A percentile compares a stretch with the other conserved stretches of the same genome.
These are phyloP conservation scores for Massariosphaeria phaeospora DNA, from an alignment of 495 filamentous ascomycete species.

Conservation along the genomic window DNA sequence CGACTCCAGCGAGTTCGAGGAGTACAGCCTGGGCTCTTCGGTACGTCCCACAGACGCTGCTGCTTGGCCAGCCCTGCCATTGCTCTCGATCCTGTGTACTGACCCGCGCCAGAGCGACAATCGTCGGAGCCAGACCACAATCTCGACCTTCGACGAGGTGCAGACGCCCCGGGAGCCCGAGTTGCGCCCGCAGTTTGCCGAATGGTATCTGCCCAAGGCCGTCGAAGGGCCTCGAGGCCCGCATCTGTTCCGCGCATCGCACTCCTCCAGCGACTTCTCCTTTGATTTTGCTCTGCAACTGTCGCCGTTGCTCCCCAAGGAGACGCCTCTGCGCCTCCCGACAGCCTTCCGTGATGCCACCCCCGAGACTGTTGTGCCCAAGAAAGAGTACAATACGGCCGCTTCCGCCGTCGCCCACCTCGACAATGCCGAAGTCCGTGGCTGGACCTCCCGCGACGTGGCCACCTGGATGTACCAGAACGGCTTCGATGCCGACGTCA, in stretches of 20 bases:
- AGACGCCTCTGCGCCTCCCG: slow-evolving; percentile 33
- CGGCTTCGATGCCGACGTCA: slow-evolving; percentile 63
- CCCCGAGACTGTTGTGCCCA: slow-evolving; percentile 35
- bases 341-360: slow-evolving; percentile 34
- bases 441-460: slow-evolving; percentile 71
- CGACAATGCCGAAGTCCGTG: slow-evolving; percentile 52
- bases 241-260: slow-evolving; percentile 71
- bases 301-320: slow-evolving; percentile 53
- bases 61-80: too few relatives aligned
- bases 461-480: slow-evolving; percentile 70
- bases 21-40: slow-evolving; percentile 60
- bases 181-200: slow-evolving; percentile 44
- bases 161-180: slow-evolving; percentile 53
- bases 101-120: slow-evolving; percentile 36
- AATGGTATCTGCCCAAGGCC: slow-evolving; percentile 47
- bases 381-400: slow-evolving; percentile 38
- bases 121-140: slow-evolving; percentile 64
- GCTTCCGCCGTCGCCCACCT: slow-evolving; percentile 48
- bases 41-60: slow-evolving; percentile 41
- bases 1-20: slow-evolving; percentile 56
- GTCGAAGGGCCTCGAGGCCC: slow-evolving; percentile 79
- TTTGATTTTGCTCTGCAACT: slow-evolving; percentile 55
- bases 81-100: too few relatives aligned
- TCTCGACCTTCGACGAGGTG: slow-evolving; percentile 71
- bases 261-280: slow-evolving; percentile 51